These are phyloP conservation scores for Lactarius indigo DNA, from an alignment of 768 basidiomycete species.

Conservation along the genomic window DNA sequence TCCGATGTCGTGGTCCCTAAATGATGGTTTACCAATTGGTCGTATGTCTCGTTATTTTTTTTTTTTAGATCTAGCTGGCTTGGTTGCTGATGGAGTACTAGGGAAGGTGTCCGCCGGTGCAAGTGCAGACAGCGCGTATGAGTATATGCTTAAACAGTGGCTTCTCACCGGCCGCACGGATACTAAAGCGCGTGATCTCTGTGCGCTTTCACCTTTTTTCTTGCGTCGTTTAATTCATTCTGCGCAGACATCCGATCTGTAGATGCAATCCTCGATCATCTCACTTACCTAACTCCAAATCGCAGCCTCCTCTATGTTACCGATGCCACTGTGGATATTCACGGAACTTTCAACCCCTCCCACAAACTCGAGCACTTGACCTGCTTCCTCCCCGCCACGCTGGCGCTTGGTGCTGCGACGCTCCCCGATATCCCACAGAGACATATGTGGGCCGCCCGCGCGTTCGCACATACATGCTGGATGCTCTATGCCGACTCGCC, in stretches of 20 bases:
- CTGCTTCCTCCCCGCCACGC: constrained; percentile 74
- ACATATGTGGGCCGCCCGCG: constrained; percentile 75
- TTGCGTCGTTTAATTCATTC: background rate
- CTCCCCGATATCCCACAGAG: constrained; percentile 54
- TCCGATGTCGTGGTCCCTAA: constrained; percentile 51
- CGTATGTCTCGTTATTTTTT: constrained; percentile 36
- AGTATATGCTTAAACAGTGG: constrained; percentile 76
- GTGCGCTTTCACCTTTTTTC: constrained; percentile 38
- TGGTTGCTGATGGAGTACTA: constrained; percentile 30
- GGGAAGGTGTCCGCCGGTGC: constrained; percentile 54
- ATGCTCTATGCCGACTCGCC: constrained; percentile 68
- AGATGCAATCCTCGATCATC: constrained; percentile 54
- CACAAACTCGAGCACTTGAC: constrained; percentile 75
- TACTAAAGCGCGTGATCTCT: constrained; percentile 58
- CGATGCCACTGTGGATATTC: constrained; percentile 36
- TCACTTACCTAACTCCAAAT: constrained; percentile 63
- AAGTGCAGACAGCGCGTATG: constrained; percentile 70
- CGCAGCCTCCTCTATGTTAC: constrained; percentile 73
- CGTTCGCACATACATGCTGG: constrained; percentile 71
- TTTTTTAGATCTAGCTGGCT: background rate
- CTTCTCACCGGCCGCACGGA: constrained; percentile 65
- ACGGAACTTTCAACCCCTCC: constrained; percentile 23
- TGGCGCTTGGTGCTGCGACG: constrained; percentile 67
- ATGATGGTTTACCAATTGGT: constrained; percentile 40
- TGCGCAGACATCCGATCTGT: constrained; percentile 56